Evolutionary conservation across 805 yeast species (phyloP).

Genomic region (Debaryomyces tyrocola): DNA sequence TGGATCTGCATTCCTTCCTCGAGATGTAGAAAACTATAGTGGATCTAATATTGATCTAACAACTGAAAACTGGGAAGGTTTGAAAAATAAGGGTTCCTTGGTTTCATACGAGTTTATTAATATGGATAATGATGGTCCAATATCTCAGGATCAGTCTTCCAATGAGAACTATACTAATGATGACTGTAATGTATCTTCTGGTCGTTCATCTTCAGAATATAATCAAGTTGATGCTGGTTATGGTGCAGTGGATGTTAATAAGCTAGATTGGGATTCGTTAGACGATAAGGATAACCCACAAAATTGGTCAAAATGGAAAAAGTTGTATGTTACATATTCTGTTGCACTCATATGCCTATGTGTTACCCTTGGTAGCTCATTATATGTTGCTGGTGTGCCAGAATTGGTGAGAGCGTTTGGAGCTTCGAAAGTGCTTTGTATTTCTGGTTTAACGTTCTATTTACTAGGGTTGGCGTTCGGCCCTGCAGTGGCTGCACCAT

Average conservation of each 20-base stretch:
- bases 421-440: slow-evolving; percentile 58
- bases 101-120: too few relatives aligned
- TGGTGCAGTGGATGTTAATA: slow-evolving; percentile 2
- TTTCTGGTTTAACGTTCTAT: slow-evolving; percentile 70
- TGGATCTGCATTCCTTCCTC: too few relatives aligned
- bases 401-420: slow-evolving; percentile 49
- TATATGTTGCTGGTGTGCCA: slow-evolving; percentile 65
- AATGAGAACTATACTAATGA: too few relatives aligned
- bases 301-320: slow-evolving; percentile 65
- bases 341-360: slow-evolving; percentile 66
- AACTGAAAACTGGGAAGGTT: too few relatives aligned
- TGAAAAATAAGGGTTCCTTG: too few relatives aligned
- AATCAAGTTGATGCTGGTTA: too few relatives aligned
- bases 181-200: too few relatives aligned
- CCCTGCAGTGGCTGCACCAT: slow-evolving; percentile 70
- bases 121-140: too few relatives aligned
- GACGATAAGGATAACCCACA: slow-evolving; percentile 64
- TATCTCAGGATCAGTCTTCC: too few relatives aligned
- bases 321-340: slow-evolving; percentile 65
- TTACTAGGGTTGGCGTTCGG: slow-evolving; percentile 70
- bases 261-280: slow-evolving; percentile 58
- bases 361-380: slow-evolving; percentile 73
- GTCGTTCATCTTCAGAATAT: too few relatives aligned
- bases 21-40: too few relatives aligned
- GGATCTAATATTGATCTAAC: too few relatives aligned